Conservation (phyloP, 2,329 filamentous ascomycete genomes). For the Sporothrix pallida region DNA sequence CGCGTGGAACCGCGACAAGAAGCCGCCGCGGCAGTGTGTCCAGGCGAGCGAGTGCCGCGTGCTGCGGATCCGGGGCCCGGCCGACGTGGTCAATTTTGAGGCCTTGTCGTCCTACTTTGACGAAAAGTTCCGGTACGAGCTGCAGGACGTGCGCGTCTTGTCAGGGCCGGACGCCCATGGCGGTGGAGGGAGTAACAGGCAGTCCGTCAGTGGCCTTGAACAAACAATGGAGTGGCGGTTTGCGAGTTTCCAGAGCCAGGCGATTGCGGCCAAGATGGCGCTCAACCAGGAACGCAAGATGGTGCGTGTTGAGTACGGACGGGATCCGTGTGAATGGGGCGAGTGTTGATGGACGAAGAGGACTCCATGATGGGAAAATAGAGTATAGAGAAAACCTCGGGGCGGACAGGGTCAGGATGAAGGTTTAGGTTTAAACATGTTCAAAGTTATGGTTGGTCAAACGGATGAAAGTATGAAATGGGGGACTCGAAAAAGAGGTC, state of each 20-base stretch:
- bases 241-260: constrained; percentile 38
- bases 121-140: constrained; percentile 36
- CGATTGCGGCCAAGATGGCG: constrained; percentile 39
- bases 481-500: background rate
- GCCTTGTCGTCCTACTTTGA: constrained; percentile 35
- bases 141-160: constrained; percentile 30
- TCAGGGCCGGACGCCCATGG: background rate
- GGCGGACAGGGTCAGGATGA: background rate
- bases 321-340: constrained; percentile 36
- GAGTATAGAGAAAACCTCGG: background rate
- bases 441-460: background rate
- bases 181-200: background rate
- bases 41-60: constrained; percentile 37
- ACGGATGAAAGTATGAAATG: background rate
- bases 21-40: constrained; percentile 35
- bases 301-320: constrained; percentile 35
- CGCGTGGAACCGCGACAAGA: constrained; percentile 38
- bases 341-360: background rate
- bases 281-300: constrained; percentile 36
- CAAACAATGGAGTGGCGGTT: constrained; percentile 37
- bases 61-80: constrained; percentile 35
- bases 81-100: constrained; percentile 31
- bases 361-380: background rate
- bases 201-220: background rate
- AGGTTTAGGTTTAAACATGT: background rate